A percentile compares a stretch with the other conserved stretches of the same genome.
These are phyloP conservation scores for Nitzschia palea DNA, from an alignment of 108 stramenopile genomes.

Conservation along the genomic window DNA sequence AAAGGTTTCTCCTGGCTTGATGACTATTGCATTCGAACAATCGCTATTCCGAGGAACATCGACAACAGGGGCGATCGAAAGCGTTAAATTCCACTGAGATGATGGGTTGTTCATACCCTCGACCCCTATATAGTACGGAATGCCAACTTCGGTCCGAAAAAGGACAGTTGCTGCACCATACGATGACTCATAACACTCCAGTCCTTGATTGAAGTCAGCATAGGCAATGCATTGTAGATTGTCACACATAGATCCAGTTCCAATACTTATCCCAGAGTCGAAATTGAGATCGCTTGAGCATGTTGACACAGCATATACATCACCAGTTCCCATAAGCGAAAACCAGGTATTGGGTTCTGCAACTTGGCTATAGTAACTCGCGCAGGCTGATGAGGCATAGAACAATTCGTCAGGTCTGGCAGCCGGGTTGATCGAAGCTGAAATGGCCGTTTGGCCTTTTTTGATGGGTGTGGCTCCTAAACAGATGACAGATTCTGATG, in stretches of 20 bases:
- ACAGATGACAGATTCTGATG: too few relatives aligned
- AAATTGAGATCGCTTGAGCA: conserved; percentile 6
- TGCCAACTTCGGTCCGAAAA: background rate
- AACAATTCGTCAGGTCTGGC: background rate
- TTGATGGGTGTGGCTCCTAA: background rate
- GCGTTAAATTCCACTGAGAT: background rate
- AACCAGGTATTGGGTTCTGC: conserved; percentile 15
- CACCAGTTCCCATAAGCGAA: conserved; percentile 21
- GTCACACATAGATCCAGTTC: conserved; percentile 11
- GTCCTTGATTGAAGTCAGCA: background rate
- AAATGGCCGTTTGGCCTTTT: too few relatives aligned
- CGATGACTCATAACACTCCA: too few relatives aligned
- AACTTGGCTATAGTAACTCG: background rate
- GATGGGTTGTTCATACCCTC: background rate
- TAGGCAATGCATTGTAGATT: conserved; percentile 14
- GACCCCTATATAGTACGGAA: background rate
- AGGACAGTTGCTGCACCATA: background rate
- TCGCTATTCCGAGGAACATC: background rate
- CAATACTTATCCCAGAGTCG: conserved; percentile 17
- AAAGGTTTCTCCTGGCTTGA: background rate
- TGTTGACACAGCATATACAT: conserved; percentile 11
- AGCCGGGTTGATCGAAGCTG: background rate
- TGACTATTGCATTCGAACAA: background rate
- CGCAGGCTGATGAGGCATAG: background rate
- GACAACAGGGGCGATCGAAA: background rate